These are phyloP conservation scores for Pythium grandisporangium DNA, from an alignment of 352 stramenopile genomes.

Conservation along the genomic window DNA sequence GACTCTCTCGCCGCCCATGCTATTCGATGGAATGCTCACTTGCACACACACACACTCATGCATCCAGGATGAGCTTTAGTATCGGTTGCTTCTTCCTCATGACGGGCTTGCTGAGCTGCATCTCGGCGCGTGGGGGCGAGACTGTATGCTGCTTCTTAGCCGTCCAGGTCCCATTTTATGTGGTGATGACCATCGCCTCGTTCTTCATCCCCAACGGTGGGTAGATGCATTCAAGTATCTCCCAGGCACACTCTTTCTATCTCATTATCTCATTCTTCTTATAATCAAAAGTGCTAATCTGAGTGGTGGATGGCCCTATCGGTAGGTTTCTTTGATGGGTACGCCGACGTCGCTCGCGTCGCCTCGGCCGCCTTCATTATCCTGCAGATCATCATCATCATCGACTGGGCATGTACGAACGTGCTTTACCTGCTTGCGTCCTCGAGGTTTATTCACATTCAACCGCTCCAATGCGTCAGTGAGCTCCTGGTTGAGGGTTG, in stretches of 20 bases:
- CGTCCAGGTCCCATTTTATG: conserved; percentile 59
- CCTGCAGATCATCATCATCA: conserved; percentile 74
- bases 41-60: too few species aligned
- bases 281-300: too few species aligned
- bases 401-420: conserved; percentile 66
- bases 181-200: conserved; percentile 32
- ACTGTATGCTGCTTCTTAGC: conserved; percentile 54
- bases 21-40: too few species aligned
- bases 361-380: conserved; percentile 58
- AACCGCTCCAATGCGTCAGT: neutral
- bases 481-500: neutral
- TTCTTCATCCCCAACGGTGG: conserved; percentile 60
- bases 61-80: conserved; percentile 51
- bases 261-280: too few species aligned
- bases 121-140: conserved; percentile 33
- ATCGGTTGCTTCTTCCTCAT: conserved; percentile 57
- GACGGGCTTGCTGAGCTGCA: conserved; percentile 40
- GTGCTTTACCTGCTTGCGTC: too few species aligned
- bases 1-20: neutral
- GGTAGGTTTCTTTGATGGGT: conserved; percentile 62
- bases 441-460: too few species aligned
- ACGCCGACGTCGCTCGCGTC: conserved; percentile 48
- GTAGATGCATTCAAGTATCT: too few species aligned
- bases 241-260: too few species aligned
- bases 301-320: too few species aligned